A percentile compares a stretch with the other conserved stretches of the same genome.
Conservation (phyloP, 2,329 filamentous ascomycete species). For the Akanthomyces muscarius region DNA sequence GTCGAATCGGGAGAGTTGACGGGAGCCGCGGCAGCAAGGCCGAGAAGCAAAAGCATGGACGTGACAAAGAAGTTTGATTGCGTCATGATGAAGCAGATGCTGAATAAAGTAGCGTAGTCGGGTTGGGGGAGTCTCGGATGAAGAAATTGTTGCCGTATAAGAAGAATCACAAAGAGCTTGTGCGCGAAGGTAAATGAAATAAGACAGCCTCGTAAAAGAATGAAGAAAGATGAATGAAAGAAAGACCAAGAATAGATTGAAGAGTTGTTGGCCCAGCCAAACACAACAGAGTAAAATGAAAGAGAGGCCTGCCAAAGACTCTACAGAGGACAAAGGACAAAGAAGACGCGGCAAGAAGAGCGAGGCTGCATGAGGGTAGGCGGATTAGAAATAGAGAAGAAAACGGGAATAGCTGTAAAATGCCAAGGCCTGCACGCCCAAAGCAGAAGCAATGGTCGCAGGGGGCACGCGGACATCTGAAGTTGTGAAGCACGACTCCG, state of each 20-base stretch:
- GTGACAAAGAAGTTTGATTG: neutral
- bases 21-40: constrained; percentile 27
- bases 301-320: neutral
- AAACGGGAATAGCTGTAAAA: neutral
- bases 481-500: constrained; percentile 11
- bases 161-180: neutral
- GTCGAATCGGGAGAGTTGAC: constrained; percentile 21
- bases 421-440: neutral
- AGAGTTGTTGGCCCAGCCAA: constrained; percentile 15
- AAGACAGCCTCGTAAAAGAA: constrained; percentile 20
- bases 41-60: constrained; percentile 8
- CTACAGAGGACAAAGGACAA: constrained; percentile 1
- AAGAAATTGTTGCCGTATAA: neutral
- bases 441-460: neutral
- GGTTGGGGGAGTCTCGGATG: constrained; percentile 18
- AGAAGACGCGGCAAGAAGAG: neutral
- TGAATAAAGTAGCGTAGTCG: neutral
- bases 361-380: neutral
- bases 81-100: constrained; percentile 7
- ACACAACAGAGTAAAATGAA: constrained; percentile 4
- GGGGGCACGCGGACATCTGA: neutral
- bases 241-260: constrained; percentile 16
- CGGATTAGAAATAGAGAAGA: constrained; percentile 10
- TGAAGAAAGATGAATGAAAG: constrained; percentile 21
- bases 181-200: constrained; percentile 17